Base-by-base conservation (phyloP, 2,329 filamentous ascomycete genomes). In the Fusarium napiforme region DNA sequence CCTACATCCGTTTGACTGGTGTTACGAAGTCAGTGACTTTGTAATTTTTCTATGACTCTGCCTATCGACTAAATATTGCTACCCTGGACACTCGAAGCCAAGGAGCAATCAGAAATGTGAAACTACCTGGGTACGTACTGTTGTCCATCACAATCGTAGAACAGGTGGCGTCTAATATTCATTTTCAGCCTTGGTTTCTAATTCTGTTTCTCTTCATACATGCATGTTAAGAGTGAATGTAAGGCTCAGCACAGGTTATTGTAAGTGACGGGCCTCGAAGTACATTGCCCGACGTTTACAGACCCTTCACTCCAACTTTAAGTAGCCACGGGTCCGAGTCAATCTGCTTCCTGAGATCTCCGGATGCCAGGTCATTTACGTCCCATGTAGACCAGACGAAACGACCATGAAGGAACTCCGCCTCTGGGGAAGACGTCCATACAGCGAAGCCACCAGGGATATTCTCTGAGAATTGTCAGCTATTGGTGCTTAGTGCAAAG, bases 321-420 rank as follows among this genome's bases (percentile, higher is more conserved):
- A 78, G 73, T 18, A 76, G 36, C 68, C 72, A 73, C 3, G 73
- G 64, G 4, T 78, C 71, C 2, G 46, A 32, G 5, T 71, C 67
- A 30, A 78, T 65, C 16, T 65, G 56, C 0, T 42, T 43, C 28
- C 68, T 64, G 5, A 72, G 39, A 3, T 67, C 43, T 4, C 69
- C 67, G 6, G 63, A 60, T 11, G 36, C 36, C 4, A 88, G 74
- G 66, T 87, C 85, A n/a, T 85, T 81, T 3, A 87, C 82, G 75
- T 88, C 86, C 86, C 85, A 88, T 28, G 85, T 85, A 11, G 82
- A 80, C 83, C 85, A 88, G 3, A 86, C 74, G n/a, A 85, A 84
- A 34, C 84, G 84, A 2, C 82, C 81, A 49, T 84, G 84, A 11
- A 88, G 75, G 55, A 88, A 87, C 2, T 67, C 62, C 0, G 86